phyloP scores from a whole-genome alignment of 2,329 filamentous ascomycete genomes.

The Stemphylium vesicarium region DNA sequence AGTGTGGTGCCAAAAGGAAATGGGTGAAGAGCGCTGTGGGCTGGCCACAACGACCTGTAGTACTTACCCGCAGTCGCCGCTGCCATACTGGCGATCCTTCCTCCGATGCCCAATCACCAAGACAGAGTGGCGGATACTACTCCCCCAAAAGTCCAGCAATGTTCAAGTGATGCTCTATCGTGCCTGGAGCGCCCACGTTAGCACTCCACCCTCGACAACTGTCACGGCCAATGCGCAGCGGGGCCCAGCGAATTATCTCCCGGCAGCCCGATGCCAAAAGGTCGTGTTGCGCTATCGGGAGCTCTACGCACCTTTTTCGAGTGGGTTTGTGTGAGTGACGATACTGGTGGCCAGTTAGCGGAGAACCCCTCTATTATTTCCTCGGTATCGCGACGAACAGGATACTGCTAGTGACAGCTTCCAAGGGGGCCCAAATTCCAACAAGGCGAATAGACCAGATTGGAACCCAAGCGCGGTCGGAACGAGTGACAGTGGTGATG shows the following conservation, averaged over 20 bases:
- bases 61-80: conserved; percentile 51
- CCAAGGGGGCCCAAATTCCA: conserved; percentile 13
- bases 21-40: conserved; percentile 28
- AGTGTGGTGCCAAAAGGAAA: conserved; percentile 29
- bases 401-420: conserved; percentile 17
- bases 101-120: conserved; percentile 28
- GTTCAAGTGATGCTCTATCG: conserved; percentile 15
- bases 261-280: not conserved
- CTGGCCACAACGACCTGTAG: conserved; percentile 26
- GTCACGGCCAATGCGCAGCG: not conserved
- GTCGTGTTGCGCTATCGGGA: conserved; percentile 17
- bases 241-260: not conserved
- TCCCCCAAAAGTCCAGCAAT: conserved; percentile 17
- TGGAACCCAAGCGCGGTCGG: conserved; percentile 10
- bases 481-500: conserved; percentile 23
- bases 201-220: conserved; percentile 11
- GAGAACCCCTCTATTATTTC: conserved; percentile 38
- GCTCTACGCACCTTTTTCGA: conserved; percentile 42
- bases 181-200: conserved; percentile 27
- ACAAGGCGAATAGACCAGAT: conserved; percentile 14
- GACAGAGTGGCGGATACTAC: conserved; percentile 13
- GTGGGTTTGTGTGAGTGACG: conserved; percentile 32
- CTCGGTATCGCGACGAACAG: conserved; percentile 34
- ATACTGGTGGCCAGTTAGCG: conserved; percentile 44
- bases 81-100: conserved; percentile 45